phyloP scores from a whole-genome alignment of 257 asterid genomes.

The Nicotiana undulata region DNA sequence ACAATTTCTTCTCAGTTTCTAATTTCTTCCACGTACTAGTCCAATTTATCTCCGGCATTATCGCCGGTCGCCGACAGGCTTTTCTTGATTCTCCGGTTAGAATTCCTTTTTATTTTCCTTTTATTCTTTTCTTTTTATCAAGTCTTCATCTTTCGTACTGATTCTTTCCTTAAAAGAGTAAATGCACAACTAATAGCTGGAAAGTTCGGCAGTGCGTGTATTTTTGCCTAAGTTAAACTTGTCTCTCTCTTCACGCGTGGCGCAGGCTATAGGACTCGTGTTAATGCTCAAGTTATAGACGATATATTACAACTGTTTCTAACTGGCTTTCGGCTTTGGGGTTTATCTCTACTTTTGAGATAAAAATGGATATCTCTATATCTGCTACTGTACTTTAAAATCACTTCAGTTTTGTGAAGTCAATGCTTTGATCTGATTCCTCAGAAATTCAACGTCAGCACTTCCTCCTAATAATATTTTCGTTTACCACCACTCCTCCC shows the following conservation, averaged over 20 bases:
- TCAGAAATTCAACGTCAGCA: neutral
- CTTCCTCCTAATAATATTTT: neutral
- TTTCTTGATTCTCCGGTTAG: neutral
- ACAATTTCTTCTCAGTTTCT: neutral
- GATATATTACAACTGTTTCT: neutral
- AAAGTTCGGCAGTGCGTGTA: constrained; percentile 3
- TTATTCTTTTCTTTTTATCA: neutral
- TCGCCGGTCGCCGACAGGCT: constrained; percentile 3
- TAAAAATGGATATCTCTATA: neutral
- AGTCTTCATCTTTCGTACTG: neutral
- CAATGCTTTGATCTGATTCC: constrained; percentile 13
- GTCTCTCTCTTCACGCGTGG: constrained; percentile 10
- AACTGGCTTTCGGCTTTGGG: neutral
- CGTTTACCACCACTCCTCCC: neutral
- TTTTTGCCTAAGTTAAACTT: neutral
- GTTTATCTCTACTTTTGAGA: neutral
- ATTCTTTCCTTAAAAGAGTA: neutral
- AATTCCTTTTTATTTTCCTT: neutral
- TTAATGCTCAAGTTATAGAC: neutral
- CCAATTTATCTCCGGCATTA: neutral
- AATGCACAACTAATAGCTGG: constrained; percentile 4
- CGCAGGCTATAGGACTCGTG: neutral
- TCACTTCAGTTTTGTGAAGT: neutral
- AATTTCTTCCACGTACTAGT: neutral
- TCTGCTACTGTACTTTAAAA: neutral